These are phyloP conservation scores for Rhodofomes roseus DNA, from an alignment of 1,284 basidiomycete genomes.

Conservation along the genomic window DNA sequence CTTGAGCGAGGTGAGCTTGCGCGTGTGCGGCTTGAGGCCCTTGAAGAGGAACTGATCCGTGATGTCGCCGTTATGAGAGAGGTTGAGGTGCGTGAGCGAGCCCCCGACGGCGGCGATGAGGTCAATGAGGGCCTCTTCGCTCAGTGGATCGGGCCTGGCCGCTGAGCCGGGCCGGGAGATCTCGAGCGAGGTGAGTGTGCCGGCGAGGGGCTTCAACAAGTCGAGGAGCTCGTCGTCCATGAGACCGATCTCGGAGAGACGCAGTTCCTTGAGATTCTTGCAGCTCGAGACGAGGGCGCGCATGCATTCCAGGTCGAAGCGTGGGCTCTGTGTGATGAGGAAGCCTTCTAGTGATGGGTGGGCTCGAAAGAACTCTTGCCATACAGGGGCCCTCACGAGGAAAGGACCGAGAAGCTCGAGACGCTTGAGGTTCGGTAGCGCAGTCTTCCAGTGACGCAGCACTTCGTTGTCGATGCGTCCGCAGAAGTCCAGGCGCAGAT, in stretches of 20 bases:
- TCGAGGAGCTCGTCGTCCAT: conserved; percentile 64
- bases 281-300: conserved; percentile 62
- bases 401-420: conserved; percentile 89
- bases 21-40: conserved; percentile 57
- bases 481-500: conserved; percentile 81
- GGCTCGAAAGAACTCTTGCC: conserved; percentile 73
- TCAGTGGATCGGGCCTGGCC: conserved; percentile 27
- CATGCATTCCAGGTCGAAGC: conserved; percentile 79
- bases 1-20: conserved; percentile 50
- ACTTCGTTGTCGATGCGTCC: conserved; percentile 78
- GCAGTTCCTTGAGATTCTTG: conserved; percentile 62
- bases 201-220: conserved; percentile 44
- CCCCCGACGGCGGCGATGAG: conserved; percentile 43
- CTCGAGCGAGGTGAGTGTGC: conserved; percentile 46
- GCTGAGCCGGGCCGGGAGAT: conserved; percentile 37
- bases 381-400: conserved; percentile 73
- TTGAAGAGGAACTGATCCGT: conserved; percentile 55
- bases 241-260: conserved; percentile 78
- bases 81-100: conserved; percentile 48
- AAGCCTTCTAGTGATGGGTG: conserved; percentile 67
- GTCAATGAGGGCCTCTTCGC: conserved; percentile 45
- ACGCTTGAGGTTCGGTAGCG: conserved; percentile 63
- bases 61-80: conserved; percentile 61
- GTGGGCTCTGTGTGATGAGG: conserved; percentile 82
- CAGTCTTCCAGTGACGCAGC: conserved; percentile 59